phyloP scores from a whole-genome alignment of 352 stramenopile species.

The Phytopythium delawarense region DNA sequence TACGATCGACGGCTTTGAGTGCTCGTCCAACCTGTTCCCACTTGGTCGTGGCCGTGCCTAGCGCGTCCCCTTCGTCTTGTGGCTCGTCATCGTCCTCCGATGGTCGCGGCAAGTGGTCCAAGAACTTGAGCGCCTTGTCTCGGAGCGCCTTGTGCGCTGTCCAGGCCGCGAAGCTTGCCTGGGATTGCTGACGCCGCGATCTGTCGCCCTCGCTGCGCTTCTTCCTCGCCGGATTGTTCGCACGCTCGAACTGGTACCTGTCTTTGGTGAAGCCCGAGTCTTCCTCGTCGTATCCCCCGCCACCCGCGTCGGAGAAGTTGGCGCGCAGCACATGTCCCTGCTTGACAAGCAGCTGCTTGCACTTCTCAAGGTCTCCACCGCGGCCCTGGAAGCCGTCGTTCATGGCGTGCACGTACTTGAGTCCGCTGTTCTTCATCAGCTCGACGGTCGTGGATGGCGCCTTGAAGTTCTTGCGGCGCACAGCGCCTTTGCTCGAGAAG shows the following conservation, averaged over 20 bases:
- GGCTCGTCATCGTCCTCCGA: slow-evolving; percentile 18
- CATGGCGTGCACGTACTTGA: slow-evolving; percentile 86
- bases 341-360: slow-evolving; percentile 65
- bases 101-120: slow-evolving; percentile 63
- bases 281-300: slow-evolving; percentile 22
- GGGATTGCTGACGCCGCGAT: slow-evolving; percentile 52
- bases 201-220: slow-evolving; percentile 40
- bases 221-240: slow-evolving; percentile 54
- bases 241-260: slow-evolving; percentile 65
- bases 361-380: slow-evolving; percentile 80
- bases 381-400: slow-evolving; percentile 81
- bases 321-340: slow-evolving; percentile 69
- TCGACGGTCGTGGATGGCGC: slow-evolving; percentile 70
- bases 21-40: slow-evolving; percentile 85
- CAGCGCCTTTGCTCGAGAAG: slow-evolving; percentile 62
- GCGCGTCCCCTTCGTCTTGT: slow-evolving; percentile 16
- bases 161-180: slow-evolving; percentile 74
- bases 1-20: slow-evolving; percentile 85
- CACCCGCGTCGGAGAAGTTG: slow-evolving; percentile 48
- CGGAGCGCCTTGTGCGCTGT: slow-evolving; percentile 71
- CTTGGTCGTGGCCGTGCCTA: slow-evolving; percentile 24
- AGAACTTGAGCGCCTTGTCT: slow-evolving; percentile 71
- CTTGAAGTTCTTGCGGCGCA: slow-evolving; percentile 49
- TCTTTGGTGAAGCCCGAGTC: slow-evolving; percentile 65
- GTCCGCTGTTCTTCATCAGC: slow-evolving; percentile 64